Evolutionary conservation across 257 asterid species (phyloP).

Genomic region (Nicotiana knightiana): DNA sequence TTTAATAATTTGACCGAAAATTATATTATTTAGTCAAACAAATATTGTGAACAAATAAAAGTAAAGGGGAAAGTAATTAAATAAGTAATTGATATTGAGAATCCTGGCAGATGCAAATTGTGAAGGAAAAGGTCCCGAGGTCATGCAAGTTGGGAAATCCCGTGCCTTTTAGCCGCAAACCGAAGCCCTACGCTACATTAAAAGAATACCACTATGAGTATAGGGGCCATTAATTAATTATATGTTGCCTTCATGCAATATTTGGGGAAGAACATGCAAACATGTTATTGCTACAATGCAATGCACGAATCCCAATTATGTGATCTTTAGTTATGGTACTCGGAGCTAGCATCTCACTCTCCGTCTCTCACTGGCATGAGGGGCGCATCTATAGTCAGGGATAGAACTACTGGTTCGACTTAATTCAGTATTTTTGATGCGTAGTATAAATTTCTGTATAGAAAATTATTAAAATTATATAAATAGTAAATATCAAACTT

Average conservation of each 20-base stretch:
- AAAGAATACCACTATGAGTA: not conserved
- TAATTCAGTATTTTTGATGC: too few relatives aligned
- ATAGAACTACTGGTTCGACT: too few relatives aligned
- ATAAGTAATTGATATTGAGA: not conserved
- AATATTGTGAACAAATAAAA: too few relatives aligned
- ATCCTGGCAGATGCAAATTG: slow-evolving; percentile 4
- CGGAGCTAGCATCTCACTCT: not conserved
- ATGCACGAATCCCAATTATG: not conserved
- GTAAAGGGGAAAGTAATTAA: too few relatives aligned
- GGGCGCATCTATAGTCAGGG: too few relatives aligned
- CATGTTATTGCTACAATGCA: not conserved
- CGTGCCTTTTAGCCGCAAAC: not conserved
- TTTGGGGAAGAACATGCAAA: slow-evolving; percentile 9
- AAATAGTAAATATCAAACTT: too few relatives aligned
- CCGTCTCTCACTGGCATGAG: not conserved
- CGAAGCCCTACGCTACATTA: not conserved
- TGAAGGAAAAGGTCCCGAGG: not conserved
- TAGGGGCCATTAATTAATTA: not conserved
- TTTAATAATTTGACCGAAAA: too few relatives aligned
- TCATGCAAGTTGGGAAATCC: not conserved
- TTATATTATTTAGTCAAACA: too few relatives aligned
- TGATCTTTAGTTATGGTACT: not conserved
- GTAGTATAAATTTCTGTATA: too few relatives aligned
- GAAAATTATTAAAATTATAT: too few relatives aligned
- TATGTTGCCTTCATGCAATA: slow-evolving; percentile 1